phyloP scores from a whole-genome alignment of 306 rosid genomes.

The Carpinus viminea region DNA sequence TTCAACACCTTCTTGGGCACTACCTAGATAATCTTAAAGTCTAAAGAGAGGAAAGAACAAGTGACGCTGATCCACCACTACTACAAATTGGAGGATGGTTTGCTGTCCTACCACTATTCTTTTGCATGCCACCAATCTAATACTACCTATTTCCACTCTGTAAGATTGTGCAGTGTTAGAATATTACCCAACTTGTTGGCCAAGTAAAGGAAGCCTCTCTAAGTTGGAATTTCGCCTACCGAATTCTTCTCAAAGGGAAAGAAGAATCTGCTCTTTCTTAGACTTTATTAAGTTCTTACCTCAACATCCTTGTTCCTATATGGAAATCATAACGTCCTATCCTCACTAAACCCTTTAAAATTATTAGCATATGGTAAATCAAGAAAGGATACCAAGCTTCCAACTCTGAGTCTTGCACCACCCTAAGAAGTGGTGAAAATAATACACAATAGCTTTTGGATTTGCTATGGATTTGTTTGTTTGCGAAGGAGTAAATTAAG shows the following conservation, averaged over 20 bases:
- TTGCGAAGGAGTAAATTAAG: background rate
- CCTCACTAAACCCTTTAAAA: background rate
- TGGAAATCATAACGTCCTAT: background rate
- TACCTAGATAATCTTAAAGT: too few species aligned
- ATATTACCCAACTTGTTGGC: too few species aligned
- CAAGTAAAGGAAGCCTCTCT: background rate
- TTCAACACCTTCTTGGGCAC: too few species aligned
- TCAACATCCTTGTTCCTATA: background rate
- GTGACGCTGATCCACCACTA: too few species aligned
- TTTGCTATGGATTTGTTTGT: background rate
- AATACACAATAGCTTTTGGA: background rate
- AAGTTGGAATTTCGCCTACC: background rate
- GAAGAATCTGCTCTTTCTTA: background rate
- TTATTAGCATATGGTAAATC: background rate
- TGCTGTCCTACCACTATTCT: too few species aligned
- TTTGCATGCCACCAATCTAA: too few species aligned
- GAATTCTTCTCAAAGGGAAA: background rate
- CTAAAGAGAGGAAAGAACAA: too few species aligned
- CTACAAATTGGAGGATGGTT: too few species aligned
- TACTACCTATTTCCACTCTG: too few species aligned
- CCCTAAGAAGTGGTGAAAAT: background rate
- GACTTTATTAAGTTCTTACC: background rate
- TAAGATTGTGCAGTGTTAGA: too few species aligned
- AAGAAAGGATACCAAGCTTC: background rate
- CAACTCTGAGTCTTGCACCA: background rate